These are phyloP conservation scores for Yamadazyma akitaensis DNA, from an alignment of 805 yeast species.

Conservation along the genomic window DNA sequence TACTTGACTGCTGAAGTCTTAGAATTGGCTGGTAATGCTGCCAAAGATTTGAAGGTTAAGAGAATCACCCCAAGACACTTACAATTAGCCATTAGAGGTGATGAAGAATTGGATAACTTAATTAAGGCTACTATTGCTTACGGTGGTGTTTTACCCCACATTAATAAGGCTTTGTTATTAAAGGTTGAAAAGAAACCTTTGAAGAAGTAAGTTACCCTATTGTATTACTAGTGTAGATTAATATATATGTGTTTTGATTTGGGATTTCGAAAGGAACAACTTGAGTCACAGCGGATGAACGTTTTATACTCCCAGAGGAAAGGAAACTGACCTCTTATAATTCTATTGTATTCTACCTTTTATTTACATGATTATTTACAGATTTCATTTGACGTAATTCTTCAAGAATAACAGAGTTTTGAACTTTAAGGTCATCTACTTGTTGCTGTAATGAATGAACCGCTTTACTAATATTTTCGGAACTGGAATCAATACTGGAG, in stretches of 20 bases:
- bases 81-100: conserved; percentile 96
- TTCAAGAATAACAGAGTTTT: conserved; percentile 12
- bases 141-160: conserved; percentile 97
- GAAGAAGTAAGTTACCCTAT: conserved; percentile 10
- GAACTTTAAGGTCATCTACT: conserved; percentile 10
- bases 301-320: too few species aligned
- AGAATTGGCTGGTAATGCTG: conserved; percentile 98
- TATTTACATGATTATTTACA: conserved; percentile 10
- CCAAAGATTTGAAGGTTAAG: conserved; percentile 90
- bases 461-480: not conserved
- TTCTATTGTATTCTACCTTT: not conserved
- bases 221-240: conserved; percentile 15
- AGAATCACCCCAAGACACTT: conserved; percentile 98
- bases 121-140: conserved; percentile 94
- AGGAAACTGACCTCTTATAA: too few species aligned
- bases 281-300: too few species aligned
- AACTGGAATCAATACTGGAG: not conserved
- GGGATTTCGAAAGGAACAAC: not conserved
- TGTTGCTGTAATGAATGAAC: not conserved
- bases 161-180: conserved; percentile 74
- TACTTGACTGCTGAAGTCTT: conserved; percentile 95
- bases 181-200: conserved; percentile 60
- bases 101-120: conserved; percentile 92
- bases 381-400: conserved; percentile 8
- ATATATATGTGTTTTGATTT: conserved; percentile 9